Base-by-base conservation (phyloP, 2,329 filamentous ascomycete species). In the Tolypocladium ophioglossoides region DNA sequence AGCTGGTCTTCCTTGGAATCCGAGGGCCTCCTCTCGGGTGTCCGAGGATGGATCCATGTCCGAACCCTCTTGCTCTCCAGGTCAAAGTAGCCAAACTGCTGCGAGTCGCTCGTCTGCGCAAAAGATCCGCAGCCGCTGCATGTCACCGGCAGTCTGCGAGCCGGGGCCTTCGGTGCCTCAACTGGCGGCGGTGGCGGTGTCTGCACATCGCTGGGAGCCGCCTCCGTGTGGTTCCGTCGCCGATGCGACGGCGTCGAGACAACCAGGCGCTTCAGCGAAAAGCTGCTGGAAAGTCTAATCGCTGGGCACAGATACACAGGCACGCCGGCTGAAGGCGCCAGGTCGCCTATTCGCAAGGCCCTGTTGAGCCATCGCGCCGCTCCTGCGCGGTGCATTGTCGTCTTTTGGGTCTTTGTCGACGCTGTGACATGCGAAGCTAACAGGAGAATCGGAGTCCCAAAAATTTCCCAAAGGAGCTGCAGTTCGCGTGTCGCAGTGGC, bases 101-200 rank as follows among this genome's bases (percentile, higher is more conserved):
- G 66, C 1, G 77, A 66, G 20, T 78, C 67, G 0, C 66, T 64
- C 0, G 76, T 82, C 65, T 87, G 84, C 48, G 81, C 74, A 60
- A 85, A 74, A 16, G 84, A 83, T 47, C 84, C 84, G 63, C 84
- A 87, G 38, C 84, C 84, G 14, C 75, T 74, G 61, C 84, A 87
- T 58, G 78, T 80, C 12, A 74, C 61, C 0, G 84, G 83, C 1
- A 86, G 69, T 47, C 59, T 61, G 40, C 65, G 63, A 14, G 40
- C 52, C 4, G 57, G 51, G 1, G 47, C 14, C 16, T 35, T 47
- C 10, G 30, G 8, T 35, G 39, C 12, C 12, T 52, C 37, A 4
- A 27, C 14, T n/a, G 44, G 44, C 2, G 37, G 27, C 18, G 35
- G 35, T 18, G 49, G 11, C 7, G 46, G 10, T 11, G 49, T 46